Percentiles rank a stretch among this genome's conserved stretches.
phyloP scores from a whole-genome alignment of 1,284 basidiomycete species.

The Chondrostereum purpureum region DNA sequence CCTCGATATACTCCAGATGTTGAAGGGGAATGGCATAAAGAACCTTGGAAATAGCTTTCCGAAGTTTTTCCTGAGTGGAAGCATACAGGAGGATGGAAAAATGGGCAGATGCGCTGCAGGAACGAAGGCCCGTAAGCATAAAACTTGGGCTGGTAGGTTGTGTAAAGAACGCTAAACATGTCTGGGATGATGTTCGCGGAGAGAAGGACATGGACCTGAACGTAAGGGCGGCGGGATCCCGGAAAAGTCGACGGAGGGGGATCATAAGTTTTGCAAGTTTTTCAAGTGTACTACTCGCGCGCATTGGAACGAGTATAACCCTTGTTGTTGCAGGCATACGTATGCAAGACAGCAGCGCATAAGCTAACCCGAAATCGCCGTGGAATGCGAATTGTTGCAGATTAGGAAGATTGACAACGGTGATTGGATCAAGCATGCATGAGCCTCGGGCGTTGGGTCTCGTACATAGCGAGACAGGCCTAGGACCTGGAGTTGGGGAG shows the following conservation, averaged over 20 bases:
- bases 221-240: not conserved
- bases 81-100: slow-evolving; percentile 1
- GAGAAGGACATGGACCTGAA: slow-evolving; percentile 1
- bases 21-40: slow-evolving; percentile 5
- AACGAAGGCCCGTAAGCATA: not conserved
- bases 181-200: not conserved
- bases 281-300: not conserved
- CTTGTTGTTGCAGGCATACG: not conserved
- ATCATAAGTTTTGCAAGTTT: slow-evolving; percentile 2
- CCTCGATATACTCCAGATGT: slow-evolving; percentile 1
- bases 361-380: not conserved
- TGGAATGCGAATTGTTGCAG: slow-evolving; percentile 3
- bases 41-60: slow-evolving; percentile 1
- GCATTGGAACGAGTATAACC: not conserved
- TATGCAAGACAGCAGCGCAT: not conserved
- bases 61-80: not conserved
- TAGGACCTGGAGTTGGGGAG: slow-evolving; percentile 2
- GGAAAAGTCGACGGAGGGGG: not conserved
- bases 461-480: slow-evolving; percentile 2
- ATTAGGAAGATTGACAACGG: slow-evolving; percentile 3
- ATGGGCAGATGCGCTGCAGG: too few relatives aligned
- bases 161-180: not conserved
- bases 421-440: not conserved
- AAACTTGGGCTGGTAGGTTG: not conserved
- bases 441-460: too few relatives aligned